A percentile compares a stretch with the other conserved stretches of the same genome.
Conservation (phyloP, 2,329 filamentous ascomycete species). For the Aureobasidium vineae region DNA sequence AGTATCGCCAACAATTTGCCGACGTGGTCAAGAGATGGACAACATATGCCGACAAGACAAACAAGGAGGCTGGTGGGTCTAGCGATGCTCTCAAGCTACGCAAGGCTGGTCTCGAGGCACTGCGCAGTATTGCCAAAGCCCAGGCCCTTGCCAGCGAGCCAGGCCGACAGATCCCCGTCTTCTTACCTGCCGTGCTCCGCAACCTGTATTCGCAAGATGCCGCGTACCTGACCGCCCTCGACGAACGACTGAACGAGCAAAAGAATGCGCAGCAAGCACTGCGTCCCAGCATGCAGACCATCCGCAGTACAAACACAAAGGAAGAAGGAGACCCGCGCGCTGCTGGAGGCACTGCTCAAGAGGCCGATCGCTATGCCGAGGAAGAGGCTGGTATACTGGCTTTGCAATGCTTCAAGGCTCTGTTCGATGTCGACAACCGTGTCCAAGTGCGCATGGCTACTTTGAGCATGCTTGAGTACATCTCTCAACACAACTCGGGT, state of each 20-base stretch:
- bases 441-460: constrained; percentile 79
- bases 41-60: constrained; percentile 67
- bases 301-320: constrained; percentile 65
- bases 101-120: constrained; percentile 60
- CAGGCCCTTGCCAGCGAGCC: constrained; percentile 74
- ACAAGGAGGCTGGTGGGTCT: constrained; percentile 48
- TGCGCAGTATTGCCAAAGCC: constrained; percentile 76
- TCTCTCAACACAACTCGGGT: constrained; percentile 47
- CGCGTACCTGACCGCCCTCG: constrained; percentile 64
- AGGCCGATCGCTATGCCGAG: constrained; percentile 86
- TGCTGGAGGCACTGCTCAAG: constrained; percentile 75
- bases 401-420: constrained; percentile 79
- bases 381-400: constrained; percentile 83
- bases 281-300: constrained; percentile 75
- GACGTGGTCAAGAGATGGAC: constrained; percentile 78
- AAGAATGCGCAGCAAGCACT: constrained; percentile 43
- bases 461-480: constrained; percentile 69
- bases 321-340: constrained; percentile 63
- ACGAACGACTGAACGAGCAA: constrained; percentile 57
- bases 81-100: constrained; percentile 68
- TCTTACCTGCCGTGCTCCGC: constrained; percentile 81
- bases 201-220: constrained; percentile 78
- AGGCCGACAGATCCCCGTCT: constrained; percentile 70
- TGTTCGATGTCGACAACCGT: constrained; percentile 79
- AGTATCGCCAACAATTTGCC: constrained; percentile 78